Base-by-base conservation (phyloP, 441 rosid species). In the Adansonia madagascariensis region DNA sequence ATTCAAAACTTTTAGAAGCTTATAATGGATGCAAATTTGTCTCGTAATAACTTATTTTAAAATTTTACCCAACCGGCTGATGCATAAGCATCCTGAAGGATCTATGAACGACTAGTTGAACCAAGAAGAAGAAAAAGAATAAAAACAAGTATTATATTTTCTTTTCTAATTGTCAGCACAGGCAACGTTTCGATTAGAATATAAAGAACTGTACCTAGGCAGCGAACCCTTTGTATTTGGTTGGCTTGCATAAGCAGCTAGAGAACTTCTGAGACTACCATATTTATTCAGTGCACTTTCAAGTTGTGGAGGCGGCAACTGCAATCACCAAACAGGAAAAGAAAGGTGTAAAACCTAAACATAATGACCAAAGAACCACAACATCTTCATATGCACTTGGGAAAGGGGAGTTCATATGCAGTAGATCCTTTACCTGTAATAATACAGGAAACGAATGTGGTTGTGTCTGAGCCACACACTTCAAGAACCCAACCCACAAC, bases 401-500 rank as follows among this genome's bases (percentile, higher is more conserved):
- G 46, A 56, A 71, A 10, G 35, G 10, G 74, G 17, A 66, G 31
- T 18, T 44, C 31, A 64, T 31, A 50, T 53, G 24, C 43, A 67
- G 61, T 43, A 63, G 17, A 63, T 57, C 55, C 69, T 49, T 53
- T 87, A 91, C 99, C 99, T 92, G 91, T 77, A 95, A 81, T 69
- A 94, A 82, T 49, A 94, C 98, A 49, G 79, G 91, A 82, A 86
- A 94, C 75, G 99, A 97, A 91, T 92, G 98, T 6, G 99, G 99
- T 75, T 85, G 92, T 53, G 97, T 97, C 85, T 94, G 99, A 83
- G 97, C 88, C 44, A 91, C 93, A 66, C 98, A 97, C 86, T 97
- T 97, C 89, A 94, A 81, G 85, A 97, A 97, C 74, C 99, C 98
- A 80, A 93, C 98, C 97, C 98, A 97, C 80, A 97, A 77, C 86